Percentiles rank a stretch among this genome's conserved stretches.
Evolutionary conservation across 2,329 filamentous ascomycete species (phyloP).

Genomic region (Sphaerulina musiva): DNA sequence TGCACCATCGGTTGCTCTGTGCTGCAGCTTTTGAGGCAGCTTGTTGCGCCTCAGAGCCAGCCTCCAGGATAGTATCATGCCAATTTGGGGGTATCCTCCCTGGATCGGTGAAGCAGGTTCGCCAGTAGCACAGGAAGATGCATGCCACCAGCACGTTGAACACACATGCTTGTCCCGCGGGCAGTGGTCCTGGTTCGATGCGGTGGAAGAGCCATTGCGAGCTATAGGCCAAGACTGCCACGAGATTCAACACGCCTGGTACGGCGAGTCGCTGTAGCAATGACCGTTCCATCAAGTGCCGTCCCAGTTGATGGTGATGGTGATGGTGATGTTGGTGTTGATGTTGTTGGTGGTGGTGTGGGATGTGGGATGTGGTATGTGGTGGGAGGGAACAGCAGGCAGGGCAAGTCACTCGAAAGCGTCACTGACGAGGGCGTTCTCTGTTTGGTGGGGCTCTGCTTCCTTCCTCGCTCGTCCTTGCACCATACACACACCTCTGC

Average conservation of each 20-base stretch:
- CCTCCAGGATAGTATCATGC: slow-evolving; percentile 21
- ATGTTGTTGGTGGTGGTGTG: too few species aligned
- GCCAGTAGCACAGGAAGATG: slow-evolving; percentile 64
- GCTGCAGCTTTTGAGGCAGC: slow-evolving; percentile 21
- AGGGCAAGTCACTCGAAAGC: background rate
- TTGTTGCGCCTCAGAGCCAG: slow-evolving; percentile 25
- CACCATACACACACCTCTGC: background rate
- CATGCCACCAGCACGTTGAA: slow-evolving; percentile 62
- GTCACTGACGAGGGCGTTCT: background rate
- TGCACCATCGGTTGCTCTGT: slow-evolving; percentile 57
- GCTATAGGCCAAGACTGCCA: slow-evolving; percentile 63
- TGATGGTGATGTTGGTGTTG: background rate
- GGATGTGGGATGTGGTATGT: background rate
- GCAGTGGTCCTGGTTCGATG: slow-evolving; percentile 54
- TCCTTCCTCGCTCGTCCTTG: background rate
- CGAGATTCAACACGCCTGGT: slow-evolving; percentile 60
- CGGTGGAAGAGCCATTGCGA: slow-evolving; percentile 64
- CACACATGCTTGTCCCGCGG: slow-evolving; percentile 49
- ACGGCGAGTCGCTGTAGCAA: slow-evolving; percentile 51
- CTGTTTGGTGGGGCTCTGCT: background rate
- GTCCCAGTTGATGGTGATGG: background rate
- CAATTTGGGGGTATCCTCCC: slow-evolving; percentile 48
- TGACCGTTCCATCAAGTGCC: slow-evolving; percentile 15
- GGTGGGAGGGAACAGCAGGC: background rate
- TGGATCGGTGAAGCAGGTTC: slow-evolving; percentile 54